These are phyloP conservation scores for Helianthus tuberosus DNA, from an alignment of 129 eudicot species.

Conservation along the genomic window DNA sequence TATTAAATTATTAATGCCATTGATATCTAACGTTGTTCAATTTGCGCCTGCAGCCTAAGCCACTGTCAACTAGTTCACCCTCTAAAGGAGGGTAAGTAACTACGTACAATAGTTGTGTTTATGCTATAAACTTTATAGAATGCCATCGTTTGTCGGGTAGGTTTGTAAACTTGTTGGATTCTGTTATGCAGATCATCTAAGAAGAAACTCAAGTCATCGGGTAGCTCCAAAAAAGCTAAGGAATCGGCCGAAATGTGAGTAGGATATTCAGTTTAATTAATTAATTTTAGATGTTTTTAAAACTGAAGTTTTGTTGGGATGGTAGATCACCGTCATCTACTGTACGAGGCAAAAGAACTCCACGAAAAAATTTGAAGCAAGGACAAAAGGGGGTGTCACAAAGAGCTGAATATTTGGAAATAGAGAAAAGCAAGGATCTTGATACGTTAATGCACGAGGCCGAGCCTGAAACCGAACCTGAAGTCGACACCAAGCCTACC, in stretches of 20 bases:
- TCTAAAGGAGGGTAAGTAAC: constrained; percentile 19
- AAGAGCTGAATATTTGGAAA: constrained; percentile 38
- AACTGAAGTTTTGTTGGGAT: constrained; percentile 30
- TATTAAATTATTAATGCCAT: not conserved
- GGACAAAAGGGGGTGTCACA: constrained; percentile 38
- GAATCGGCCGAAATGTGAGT: constrained; percentile 58
- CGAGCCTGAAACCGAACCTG: constrained; percentile 20
- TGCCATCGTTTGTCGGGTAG: too few relatives aligned
- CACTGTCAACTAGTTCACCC: constrained; percentile 41
- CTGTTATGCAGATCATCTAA: constrained; percentile 38
- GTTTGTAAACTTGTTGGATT: too few relatives aligned
- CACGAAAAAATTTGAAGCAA: constrained; percentile 60
- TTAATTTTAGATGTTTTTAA: not conserved
- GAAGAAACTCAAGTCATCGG: constrained; percentile 43
- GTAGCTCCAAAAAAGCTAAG: constrained; percentile 43
- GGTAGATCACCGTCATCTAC: constrained; percentile 60
- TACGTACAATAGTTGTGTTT: too few relatives aligned
- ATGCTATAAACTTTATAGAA: too few relatives aligned
- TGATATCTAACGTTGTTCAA: constrained; percentile 32
- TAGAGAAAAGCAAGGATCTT: constrained; percentile 37
- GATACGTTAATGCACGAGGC: constrained; percentile 35
- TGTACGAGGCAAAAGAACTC: constrained; percentile 74
- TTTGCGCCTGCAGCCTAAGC: constrained; percentile 48
- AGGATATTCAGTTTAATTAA: not conserved
- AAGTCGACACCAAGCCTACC: not conserved